phyloP scores from a whole-genome alignment of 2,329 filamentous ascomycete species.

The Thielaviopsis musarum region DNA sequence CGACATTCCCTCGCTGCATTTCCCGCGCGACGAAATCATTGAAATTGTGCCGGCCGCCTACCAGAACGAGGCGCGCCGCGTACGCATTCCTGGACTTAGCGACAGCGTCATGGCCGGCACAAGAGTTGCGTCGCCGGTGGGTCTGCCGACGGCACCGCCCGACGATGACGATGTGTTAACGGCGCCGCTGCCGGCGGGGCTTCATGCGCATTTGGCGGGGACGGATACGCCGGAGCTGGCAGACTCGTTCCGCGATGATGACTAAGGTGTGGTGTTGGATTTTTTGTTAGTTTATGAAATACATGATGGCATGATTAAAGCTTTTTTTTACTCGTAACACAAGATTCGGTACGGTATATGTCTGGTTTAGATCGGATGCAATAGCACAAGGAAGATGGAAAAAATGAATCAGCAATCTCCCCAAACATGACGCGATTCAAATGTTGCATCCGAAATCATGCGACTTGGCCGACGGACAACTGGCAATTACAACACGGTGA shows the following conservation, averaged over 20 bases:
- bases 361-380: not conserved
- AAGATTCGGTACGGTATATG: not conserved
- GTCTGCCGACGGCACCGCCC: not conserved
- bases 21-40: slow-evolving; percentile 93
- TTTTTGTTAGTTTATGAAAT: not conserved
- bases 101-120: slow-evolving; percentile 49
- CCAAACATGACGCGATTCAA: not conserved
- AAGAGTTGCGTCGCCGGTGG: slow-evolving; percentile 9
- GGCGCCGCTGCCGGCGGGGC: not conserved
- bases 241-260: slow-evolving; percentile 11
- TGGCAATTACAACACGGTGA: not conserved
- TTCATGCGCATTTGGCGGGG: slow-evolving; percentile 2
- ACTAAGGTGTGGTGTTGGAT: not conserved
- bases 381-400: not conserved
- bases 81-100: slow-evolving; percentile 59
- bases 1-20: slow-evolving; percentile 83
- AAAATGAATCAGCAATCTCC: not conserved
- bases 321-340: not conserved
- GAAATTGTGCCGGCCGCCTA: slow-evolving; percentile 97
- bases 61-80: slow-evolving; percentile 85
- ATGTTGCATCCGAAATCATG: not conserved
- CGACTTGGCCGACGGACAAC: not conserved
- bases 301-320: not conserved
- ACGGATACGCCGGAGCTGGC: slow-evolving; percentile 7
- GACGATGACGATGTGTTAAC: slow-evolving; percentile 1